Conservation (phyloP, 2,329 filamentous ascomycete genomes). For the Fusarium hostae region DNA sequence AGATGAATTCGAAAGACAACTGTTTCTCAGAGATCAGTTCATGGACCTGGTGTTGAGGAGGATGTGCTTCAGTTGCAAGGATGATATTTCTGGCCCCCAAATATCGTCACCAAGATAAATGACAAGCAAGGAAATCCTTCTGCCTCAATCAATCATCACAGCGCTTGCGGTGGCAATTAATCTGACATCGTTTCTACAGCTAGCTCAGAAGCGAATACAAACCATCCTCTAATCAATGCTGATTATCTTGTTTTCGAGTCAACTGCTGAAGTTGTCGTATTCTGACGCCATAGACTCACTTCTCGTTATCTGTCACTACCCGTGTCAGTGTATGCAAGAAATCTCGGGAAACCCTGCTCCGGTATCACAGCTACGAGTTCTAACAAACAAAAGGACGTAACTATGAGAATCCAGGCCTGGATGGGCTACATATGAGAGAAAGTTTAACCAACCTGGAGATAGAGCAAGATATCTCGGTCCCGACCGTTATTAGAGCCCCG, state of each 20-base stretch:
- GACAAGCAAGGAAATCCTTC: neutral
- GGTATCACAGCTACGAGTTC: neutral
- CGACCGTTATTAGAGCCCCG: neutral
- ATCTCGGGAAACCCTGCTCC: too few species aligned
- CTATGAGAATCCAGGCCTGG: neutral
- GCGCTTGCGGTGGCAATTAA: neutral
- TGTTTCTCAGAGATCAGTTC: neutral
- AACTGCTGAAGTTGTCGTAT: neutral
- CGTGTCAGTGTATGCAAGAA: neutral
- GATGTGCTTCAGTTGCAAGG: neutral
- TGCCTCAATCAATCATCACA: neutral
- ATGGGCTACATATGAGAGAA: neutral
- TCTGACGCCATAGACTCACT: neutral
- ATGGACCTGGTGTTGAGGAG: neutral
- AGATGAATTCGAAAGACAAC: neutral
- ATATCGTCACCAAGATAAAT: neutral
- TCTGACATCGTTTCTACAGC: neutral
- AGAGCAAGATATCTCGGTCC: neutral
- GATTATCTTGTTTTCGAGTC: neutral
- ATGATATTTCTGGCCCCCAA: neutral
- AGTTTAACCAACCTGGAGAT: neutral
- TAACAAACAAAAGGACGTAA: too few species aligned
- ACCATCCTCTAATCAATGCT: neutral
- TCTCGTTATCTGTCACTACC: neutral
- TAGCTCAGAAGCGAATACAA: neutral